Evolutionary conservation across 2,329 filamentous ascomycete genomes (phyloP), one percentile per base, ranked within the genome.

Genomic region (Berkeleyomyces rouxiae): DNA sequence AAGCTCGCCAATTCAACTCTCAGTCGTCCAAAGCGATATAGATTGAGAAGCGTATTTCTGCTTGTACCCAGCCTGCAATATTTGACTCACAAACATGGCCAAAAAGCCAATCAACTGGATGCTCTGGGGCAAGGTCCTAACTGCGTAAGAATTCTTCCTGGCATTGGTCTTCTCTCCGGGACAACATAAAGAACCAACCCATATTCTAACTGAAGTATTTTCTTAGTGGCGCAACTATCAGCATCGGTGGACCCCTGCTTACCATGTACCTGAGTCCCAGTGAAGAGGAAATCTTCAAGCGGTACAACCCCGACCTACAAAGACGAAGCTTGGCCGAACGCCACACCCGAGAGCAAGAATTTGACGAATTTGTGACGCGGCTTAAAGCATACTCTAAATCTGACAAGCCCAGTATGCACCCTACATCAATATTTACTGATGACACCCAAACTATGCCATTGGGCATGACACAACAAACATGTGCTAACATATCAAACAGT

Each of bases 261-360:
- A 87, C 92, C 51, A 82, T 85, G 74, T 95, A 84, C 72, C 76
- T 95, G 57, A 82, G 82, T 55, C 93, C 93, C 1, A 86, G 87
- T 10, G 90, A 96, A 68, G 93, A 96, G 74, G 90, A 97, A 75
- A 80, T 99, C 49, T 90, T 95, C 78, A 79, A 89, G 76, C 84
- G 81, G 74, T 97, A 97, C 77, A 97, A 92, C 73, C 92, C 92
- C 0, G 93, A 97, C 42, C 81, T 99, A n/a, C 88, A 93, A 71
- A 88, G 88, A 73, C 83, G 87, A 70, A 90, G 88, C 66, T 76
- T 95, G n/a, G 90, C 91, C 73, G 82, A 85, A 64, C 82, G 90
- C 16, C 79, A 86, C 64, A 83, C 87, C 71, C 82, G 82, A 65
- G 83, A 93, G 70, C 81, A 91, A 73, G 90, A 96, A 64, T 96